Evolutionary conservation across 768 basidiomycete genomes (phyloP).

Genomic region (Cytidiella melzeri): DNA sequence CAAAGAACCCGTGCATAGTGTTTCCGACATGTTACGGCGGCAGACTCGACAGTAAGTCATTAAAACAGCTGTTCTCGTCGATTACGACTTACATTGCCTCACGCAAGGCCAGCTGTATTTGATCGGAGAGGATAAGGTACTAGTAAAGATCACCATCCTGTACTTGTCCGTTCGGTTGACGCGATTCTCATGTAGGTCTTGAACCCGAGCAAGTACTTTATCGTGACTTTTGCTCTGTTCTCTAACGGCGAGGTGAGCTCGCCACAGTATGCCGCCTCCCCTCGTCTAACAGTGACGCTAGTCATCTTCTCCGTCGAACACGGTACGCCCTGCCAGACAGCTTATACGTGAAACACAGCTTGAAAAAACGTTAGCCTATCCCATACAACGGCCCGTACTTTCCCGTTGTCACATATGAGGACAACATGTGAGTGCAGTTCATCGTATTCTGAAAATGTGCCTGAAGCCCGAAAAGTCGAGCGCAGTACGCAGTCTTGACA

Average conservation of each 20-base stretch:
- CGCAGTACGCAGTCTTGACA: slow-evolving; percentile 48
- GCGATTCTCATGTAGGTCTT: slow-evolving; percentile 30
- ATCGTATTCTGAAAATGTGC: not conserved
- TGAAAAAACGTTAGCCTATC: slow-evolving; percentile 35
- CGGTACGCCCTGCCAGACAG: too few species aligned
- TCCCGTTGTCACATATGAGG: slow-evolving; percentile 45
- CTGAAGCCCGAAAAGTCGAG: slow-evolving; percentile 31
- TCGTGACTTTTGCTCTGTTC: slow-evolving; percentile 53
- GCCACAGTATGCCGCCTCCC: too few species aligned
- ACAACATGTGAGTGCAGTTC: slow-evolving; percentile 40
- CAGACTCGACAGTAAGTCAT: slow-evolving; percentile 41
- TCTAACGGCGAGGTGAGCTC: slow-evolving; percentile 55
- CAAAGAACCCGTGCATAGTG: slow-evolving; percentile 48
- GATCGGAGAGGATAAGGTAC: slow-evolving; percentile 45
- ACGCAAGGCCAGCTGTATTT: slow-evolving; percentile 41
- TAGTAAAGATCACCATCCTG: too few species aligned
- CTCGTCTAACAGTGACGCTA: too few species aligned
- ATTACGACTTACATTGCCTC: slow-evolving; percentile 2
- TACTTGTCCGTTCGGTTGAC: too few species aligned
- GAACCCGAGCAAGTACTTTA: slow-evolving; percentile 45
- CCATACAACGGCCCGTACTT: slow-evolving; percentile 58
- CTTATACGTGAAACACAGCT: not conserved
- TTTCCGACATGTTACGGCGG: slow-evolving; percentile 53
- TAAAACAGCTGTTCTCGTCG: not conserved
- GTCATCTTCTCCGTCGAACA: slow-evolving; percentile 61